A percentile compares a stretch with the other conserved stretches of the same genome.
These are phyloP conservation scores for Aphanoascus verrucosus DNA, from an alignment of 2,329 filamentous ascomycete species.

Conservation along the genomic window DNA sequence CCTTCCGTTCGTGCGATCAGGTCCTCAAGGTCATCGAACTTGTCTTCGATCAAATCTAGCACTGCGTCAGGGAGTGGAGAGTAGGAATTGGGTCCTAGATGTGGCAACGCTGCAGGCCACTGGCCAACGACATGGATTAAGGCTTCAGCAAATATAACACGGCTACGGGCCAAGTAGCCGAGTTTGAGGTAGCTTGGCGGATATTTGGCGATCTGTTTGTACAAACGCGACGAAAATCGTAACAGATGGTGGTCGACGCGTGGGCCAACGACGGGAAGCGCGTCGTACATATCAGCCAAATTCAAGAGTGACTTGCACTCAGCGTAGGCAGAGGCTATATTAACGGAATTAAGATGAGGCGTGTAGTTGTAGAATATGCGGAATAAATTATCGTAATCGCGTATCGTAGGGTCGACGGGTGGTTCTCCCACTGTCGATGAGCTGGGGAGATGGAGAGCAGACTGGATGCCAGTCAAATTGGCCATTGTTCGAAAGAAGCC, in stretches of 20 bases:
- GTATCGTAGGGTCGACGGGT: slow-evolving; percentile 58
- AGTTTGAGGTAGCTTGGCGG: slow-evolving; percentile 85
- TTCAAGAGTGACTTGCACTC: slow-evolving; percentile 84
- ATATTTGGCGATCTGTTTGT: slow-evolving; percentile 95
- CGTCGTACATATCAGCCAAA: slow-evolving; percentile 91
- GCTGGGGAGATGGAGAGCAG: slow-evolving; percentile 41
- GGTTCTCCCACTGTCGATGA: slow-evolving; percentile 48
- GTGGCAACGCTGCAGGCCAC: slow-evolving; percentile 73
- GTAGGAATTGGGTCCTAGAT: slow-evolving; percentile 50
- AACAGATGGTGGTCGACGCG: slow-evolving; percentile 88
- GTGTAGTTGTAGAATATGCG: slow-evolving; percentile 92
- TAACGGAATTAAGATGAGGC: slow-evolving; percentile 68
- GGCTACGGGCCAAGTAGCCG: slow-evolving; percentile 72
- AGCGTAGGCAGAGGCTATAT: slow-evolving; percentile 84
- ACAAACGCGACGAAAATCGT: slow-evolving; percentile 79
- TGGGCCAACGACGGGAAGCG: slow-evolving; percentile 73
- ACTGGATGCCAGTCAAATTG: slow-evolving; percentile 54
- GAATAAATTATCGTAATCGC: slow-evolving; percentile 92
- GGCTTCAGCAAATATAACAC: slow-evolving; percentile 75
- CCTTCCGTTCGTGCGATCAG: slow-evolving; percentile 68
- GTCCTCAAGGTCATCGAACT: slow-evolving; percentile 84
- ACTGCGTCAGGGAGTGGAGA: slow-evolving; percentile 59
- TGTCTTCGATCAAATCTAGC: slow-evolving; percentile 84
- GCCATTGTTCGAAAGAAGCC: slow-evolving; percentile 82
- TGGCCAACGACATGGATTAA: slow-evolving; percentile 89